Percentiles rank a stretch among this genome's conserved stretches.
Conservation (phyloP, 495 filamentous ascomycete species). For the Trichoderma asperelloides region DNA sequence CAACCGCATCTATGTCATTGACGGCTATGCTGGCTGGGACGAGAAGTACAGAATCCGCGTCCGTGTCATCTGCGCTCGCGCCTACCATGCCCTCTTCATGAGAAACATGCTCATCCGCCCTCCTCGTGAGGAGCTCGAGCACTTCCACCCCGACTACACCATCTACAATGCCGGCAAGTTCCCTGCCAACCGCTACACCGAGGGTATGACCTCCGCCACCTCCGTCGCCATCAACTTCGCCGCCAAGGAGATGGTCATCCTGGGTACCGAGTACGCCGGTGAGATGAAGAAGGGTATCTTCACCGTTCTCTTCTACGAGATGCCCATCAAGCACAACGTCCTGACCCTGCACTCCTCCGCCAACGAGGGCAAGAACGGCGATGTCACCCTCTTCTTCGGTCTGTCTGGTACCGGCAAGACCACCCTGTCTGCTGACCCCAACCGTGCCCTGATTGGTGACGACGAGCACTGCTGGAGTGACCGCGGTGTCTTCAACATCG, state of each 20-base stretch:
- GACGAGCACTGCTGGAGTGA: constrained; percentile 99
- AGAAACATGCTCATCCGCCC: constrained; percentile 99
- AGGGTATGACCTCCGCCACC: constrained; percentile 91
- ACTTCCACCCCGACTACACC: constrained; percentile 98
- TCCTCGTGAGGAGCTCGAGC: constrained; percentile 75
- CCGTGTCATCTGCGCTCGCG: constrained; percentile 94
- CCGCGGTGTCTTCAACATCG: constrained; percentile 96
- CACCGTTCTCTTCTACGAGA: constrained; percentile 99
- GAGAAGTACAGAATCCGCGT: constrained; percentile 96
- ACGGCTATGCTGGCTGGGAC: constrained; percentile 97
- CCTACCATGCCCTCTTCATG: constrained; percentile 99
- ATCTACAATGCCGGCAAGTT: constrained; percentile 99
- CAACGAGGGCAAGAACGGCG: constrained; percentile 85
- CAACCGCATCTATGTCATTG: constrained; percentile 96
- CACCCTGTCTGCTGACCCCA: constrained; percentile 91
- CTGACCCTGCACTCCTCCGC: constrained; percentile 95
- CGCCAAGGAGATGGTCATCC: constrained; percentile 82
- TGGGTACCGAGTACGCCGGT: constrained; percentile 97
- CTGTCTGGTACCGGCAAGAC: constrained; percentile 98
- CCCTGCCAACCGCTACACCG: constrained; percentile 96
- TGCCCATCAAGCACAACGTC: constrained; percentile 99
- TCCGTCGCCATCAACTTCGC: constrained; percentile 76
- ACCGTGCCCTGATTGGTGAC: constrained; percentile 92
- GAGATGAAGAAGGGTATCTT: constrained; percentile 99
- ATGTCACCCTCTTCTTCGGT: constrained; percentile 98